Conservation (phyloP, 768 basidiomycete genomes). For the Xerocomellus intermedius region DNA sequence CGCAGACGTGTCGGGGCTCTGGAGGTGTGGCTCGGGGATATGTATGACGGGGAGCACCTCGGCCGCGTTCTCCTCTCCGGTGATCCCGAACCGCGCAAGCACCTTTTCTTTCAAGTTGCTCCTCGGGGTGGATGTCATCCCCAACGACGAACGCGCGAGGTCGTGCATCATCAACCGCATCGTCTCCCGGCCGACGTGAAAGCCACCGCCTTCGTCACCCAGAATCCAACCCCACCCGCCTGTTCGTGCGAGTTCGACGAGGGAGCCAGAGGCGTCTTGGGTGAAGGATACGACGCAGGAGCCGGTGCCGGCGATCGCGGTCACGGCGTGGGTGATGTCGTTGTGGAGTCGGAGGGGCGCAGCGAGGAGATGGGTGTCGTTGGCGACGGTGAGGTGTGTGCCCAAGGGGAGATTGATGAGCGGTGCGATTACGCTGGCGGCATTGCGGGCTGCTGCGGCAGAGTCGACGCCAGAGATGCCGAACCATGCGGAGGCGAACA, state of each 20-base stretch:
- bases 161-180: conserved; percentile 64
- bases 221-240: conserved; percentile 87
- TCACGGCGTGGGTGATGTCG: conserved; percentile 61
- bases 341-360: conserved; percentile 65
- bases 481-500: conserved; percentile 75
- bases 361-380: conserved; percentile 84
- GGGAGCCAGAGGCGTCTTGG: conserved; percentile 36
- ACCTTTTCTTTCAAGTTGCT: conserved; percentile 46
- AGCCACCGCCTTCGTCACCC: conserved; percentile 84
- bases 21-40: conserved; percentile 63
- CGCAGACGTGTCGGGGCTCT: too few species aligned
- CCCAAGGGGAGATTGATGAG: conserved; percentile 60
- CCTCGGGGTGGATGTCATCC: conserved; percentile 14
- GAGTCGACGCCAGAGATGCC: conserved; percentile 84
- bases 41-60: conserved; percentile 69
- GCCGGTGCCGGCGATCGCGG: conserved; percentile 81
- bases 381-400: conserved; percentile 59
- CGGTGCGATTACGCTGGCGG: conserved; percentile 52
- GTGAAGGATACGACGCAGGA: conserved; percentile 70
- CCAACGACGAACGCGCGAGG: conserved; percentile 48
- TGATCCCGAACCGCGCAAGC: conserved; percentile 54
- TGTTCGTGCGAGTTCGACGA: conserved; percentile 64
- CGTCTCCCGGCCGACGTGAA: conserved; percentile 73
- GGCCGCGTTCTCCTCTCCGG: conserved; percentile 42
- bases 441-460: conserved; percentile 53